Conservation (phyloP, 2,329 filamentous ascomycete genomes). For the Neonectria magnoliae region DNA sequence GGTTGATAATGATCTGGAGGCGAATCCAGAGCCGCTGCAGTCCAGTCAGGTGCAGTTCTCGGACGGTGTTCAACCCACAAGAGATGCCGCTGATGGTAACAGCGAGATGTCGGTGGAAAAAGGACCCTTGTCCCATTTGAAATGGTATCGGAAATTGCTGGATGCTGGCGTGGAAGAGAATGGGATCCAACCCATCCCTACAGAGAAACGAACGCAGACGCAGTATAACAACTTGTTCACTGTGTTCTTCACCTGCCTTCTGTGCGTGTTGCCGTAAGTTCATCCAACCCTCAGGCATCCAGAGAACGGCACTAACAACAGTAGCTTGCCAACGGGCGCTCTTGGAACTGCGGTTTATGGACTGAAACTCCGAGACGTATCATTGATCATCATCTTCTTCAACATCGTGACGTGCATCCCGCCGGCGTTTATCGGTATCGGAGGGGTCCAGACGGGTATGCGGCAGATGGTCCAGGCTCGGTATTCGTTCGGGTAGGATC, state of each 20-base stretch:
- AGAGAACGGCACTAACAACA: not conserved
- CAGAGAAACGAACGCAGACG: conserved; percentile 63
- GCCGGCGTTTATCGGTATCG: conserved; percentile 64
- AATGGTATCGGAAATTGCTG: conserved; percentile 55
- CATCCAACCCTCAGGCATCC: not conserved
- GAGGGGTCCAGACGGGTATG: conserved; percentile 66
- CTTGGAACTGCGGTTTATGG: conserved; percentile 64
- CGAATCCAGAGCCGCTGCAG: not conserved
- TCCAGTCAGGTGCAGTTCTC: not conserved
- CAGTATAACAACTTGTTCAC: conserved; percentile 67
- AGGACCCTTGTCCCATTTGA: conserved; percentile 43
- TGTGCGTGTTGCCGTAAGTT: conserved; percentile 67
- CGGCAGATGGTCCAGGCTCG: conserved; percentile 70
- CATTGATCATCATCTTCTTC: conserved; percentile 69
- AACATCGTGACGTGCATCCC: conserved; percentile 62
- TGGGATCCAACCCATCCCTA: conserved; percentile 65
- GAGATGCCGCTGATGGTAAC: conserved; percentile 26
- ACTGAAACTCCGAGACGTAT: conserved; percentile 63
- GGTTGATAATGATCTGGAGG: conserved; percentile 26
- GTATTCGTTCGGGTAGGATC: conserved; percentile 63
- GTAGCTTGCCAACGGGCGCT: conserved; percentile 66
- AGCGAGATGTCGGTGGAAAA: conserved; percentile 46
- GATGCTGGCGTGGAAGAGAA: conserved; percentile 61
- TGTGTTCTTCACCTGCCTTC: conserved; percentile 67
- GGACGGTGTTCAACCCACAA: not conserved